Evolutionary conservation across 495 filamentous ascomycete genomes (phyloP).

Genomic region (Sporormia fimetaria): DNA sequence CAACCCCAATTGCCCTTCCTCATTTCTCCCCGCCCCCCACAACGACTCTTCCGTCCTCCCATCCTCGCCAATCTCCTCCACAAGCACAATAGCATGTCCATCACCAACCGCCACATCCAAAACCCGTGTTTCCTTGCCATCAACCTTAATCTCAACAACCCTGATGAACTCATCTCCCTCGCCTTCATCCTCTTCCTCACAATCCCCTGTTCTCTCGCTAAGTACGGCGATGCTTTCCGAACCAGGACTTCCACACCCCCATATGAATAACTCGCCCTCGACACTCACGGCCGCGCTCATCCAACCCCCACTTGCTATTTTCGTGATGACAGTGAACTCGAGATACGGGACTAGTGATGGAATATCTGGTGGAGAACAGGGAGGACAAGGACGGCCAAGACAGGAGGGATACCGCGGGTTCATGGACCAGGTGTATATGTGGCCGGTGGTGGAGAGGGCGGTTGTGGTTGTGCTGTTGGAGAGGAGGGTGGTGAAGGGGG

Average conservation of each 20-base stretch:
- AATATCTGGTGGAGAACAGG: too few species aligned
- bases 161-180: conserved; percentile 15
- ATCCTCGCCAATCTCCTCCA: not conserved
- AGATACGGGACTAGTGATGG: too few species aligned
- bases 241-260: conserved; percentile 11
- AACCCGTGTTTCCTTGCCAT: conserved; percentile 1
- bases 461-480: conserved; percentile 15
- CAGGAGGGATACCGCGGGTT: conserved; percentile 7
- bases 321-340: not conserved
- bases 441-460: conserved; percentile 2
- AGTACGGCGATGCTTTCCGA: not conserved
- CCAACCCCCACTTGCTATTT: conserved; percentile 14
- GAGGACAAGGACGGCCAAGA: conserved; percentile 13
- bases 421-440: conserved; percentile 6
- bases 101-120: conserved; percentile 11
- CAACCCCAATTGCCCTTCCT: conserved; percentile 12
- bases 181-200: not conserved
- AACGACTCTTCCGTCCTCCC: not conserved
- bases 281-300: conserved; percentile 6
- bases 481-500: too few species aligned
- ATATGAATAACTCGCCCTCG: conserved; percentile 16
- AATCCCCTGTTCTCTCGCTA: not conserved
- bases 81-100: conserved; percentile 13
- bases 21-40: conserved; percentile 7
- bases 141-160: conserved; percentile 2